Percentiles rank a stretch among this genome's conserved stretches.
Conservation (phyloP, 179 eudicot genomes). For the Spinacia oleracea region DNA sequence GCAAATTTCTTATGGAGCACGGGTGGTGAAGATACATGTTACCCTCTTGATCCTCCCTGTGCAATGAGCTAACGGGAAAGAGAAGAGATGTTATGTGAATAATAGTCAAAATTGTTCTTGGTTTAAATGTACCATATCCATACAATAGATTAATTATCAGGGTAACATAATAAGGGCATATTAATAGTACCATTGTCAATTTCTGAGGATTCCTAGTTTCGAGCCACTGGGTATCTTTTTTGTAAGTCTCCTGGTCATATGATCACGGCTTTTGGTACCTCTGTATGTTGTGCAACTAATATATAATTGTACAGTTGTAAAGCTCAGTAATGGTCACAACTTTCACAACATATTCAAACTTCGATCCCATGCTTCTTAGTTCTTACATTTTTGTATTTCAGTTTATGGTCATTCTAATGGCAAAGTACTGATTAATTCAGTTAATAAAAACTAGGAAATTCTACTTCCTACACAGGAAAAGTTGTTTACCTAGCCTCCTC, state of each 20-base stretch:
- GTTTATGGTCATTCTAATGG: not conserved
- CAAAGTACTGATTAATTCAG: too few relatives aligned
- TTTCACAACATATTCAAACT: constrained; percentile 10
- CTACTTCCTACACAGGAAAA: not conserved
- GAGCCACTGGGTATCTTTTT: constrained; percentile 28
- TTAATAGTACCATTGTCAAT: constrained; percentile 4
- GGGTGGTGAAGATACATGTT: constrained; percentile 47
- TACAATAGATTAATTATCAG: constrained; percentile 28
- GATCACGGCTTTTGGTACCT: constrained; percentile 25
- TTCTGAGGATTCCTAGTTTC: constrained; percentile 18
- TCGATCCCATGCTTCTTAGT: not conserved
- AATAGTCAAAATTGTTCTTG: constrained; percentile 11
- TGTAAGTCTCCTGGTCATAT: constrained; percentile 23
- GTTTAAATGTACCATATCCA: constrained; percentile 7
- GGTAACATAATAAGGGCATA: constrained; percentile 27
- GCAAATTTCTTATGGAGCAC: constrained; percentile 53
- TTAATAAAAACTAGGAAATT: too few relatives aligned
- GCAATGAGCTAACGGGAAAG: constrained; percentile 18
- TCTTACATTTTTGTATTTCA: not conserved
- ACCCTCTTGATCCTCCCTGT: constrained; percentile 33
- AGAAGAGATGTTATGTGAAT: constrained; percentile 29
- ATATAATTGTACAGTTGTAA: constrained; percentile 38
- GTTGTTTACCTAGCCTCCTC: not conserved
- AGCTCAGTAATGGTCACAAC: constrained; percentile 28
- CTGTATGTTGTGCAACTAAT: constrained; percentile 22